phyloP scores from a whole-genome alignment of 345 rosid genomes.

The Corymbia maculata region DNA sequence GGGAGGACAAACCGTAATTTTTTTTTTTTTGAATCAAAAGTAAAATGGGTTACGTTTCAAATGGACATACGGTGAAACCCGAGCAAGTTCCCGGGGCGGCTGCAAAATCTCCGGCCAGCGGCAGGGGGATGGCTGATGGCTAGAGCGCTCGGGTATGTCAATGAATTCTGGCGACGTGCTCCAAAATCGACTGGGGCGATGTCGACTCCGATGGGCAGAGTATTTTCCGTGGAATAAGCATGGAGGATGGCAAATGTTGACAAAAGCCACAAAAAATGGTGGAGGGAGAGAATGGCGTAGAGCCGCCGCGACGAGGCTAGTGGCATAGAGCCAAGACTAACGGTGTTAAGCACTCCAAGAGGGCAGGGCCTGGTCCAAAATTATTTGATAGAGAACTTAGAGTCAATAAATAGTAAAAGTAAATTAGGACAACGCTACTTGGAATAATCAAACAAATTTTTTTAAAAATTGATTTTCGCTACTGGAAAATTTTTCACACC shows the following conservation, averaged over 20 bases:
- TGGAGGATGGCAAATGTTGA: background rate
- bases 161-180: background rate
- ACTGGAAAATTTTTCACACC: too few relatives aligned
- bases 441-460: too few relatives aligned
- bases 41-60: background rate
- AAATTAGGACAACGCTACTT: too few relatives aligned
- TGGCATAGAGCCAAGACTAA: background rate
- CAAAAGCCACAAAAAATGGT: background rate
- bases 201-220: background rate
- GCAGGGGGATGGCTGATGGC: background rate
- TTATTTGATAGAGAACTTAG: background rate
- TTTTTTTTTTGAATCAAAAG: background rate
- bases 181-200: background rate
- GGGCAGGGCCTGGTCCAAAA: background rate
- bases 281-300: background rate
- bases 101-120: background rate
- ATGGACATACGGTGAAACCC: background rate
- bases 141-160: background rate
- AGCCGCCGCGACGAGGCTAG: background rate
- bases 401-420: too few relatives aligned
- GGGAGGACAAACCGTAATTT: background rate
- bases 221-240: background rate
- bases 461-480: too few relatives aligned
- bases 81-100: background rate
- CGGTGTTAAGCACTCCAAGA: background rate